phyloP scores from a whole-genome alignment of 2,329 filamentous ascomycete species.

The Fusarium torreyae region DNA sequence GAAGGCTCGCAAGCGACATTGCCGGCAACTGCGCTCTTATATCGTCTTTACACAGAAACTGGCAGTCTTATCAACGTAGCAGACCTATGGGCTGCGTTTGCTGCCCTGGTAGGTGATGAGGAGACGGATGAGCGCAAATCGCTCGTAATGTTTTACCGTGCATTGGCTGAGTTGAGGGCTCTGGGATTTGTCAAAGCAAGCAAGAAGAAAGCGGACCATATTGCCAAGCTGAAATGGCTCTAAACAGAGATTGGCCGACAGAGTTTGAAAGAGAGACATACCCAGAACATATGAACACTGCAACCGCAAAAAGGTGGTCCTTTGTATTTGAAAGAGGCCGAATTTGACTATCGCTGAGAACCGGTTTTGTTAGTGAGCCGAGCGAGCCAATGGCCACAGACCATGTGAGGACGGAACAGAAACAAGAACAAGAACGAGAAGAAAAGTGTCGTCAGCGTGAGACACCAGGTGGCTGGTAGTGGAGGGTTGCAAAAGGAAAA shows the following conservation, averaged over 20 bases:
- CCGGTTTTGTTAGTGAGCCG: conserved; percentile 9
- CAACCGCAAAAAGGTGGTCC: conserved; percentile 14
- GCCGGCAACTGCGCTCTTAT: conserved; percentile 80
- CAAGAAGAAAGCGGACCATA: conserved; percentile 92
- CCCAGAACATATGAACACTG: conserved; percentile 11
- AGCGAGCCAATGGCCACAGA: conserved; percentile 20
- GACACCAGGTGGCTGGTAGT: conserved; percentile 46
- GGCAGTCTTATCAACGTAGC: conserved; percentile 83
- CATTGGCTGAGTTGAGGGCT: conserved; percentile 85
- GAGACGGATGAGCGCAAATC: conserved; percentile 67
- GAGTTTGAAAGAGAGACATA: conserved; percentile 35
- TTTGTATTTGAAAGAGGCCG: conserved; percentile 29
- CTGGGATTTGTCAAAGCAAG: conserved; percentile 91
- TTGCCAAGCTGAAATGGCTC: conserved; percentile 90
- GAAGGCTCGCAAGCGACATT: conserved; percentile 71
- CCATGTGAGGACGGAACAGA: conserved; percentile 13
- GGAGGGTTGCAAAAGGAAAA: conserved; percentile 24
- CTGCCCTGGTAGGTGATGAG: conserved; percentile 69
- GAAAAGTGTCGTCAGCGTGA: conserved; percentile 43
- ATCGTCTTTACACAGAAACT: conserved; percentile 84
- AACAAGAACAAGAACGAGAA: conserved; percentile 14
- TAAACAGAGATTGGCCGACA: conserved; percentile 48
- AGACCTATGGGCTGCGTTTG: conserved; percentile 85
- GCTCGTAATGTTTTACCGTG: conserved; percentile 86
- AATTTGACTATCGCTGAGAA: conserved; percentile 17